Evolutionary conservation across 2,329 filamentous ascomycete species (phyloP), one percentile per base, ranked within the genome.

Genomic region (Fusarium hainanense): DNA sequence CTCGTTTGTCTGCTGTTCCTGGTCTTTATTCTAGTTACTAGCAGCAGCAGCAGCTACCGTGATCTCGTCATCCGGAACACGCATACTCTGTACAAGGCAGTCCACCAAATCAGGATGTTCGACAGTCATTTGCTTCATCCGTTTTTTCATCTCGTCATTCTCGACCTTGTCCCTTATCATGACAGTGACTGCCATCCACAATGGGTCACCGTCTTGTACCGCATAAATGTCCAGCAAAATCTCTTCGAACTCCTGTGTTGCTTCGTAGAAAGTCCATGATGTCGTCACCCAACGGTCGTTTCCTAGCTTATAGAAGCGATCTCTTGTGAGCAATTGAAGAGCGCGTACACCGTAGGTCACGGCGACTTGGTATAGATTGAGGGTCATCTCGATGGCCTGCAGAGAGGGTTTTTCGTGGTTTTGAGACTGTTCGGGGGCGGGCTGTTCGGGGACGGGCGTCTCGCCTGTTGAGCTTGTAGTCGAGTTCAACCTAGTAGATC

Each of bases 351-450:
- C 68, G 63, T 77, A 82, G 54, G 78, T 79, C 50, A 79, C 75
- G 0, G 80, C 81, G 51, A 80, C 76, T 40, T 76, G 55, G 72
- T 79, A 82, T 21, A 80, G 61, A 0, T 68, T 65, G 8, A 77
- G 49, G 16, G 68, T 52, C 10, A 77, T 64, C 1, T 62, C 55
- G 2, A 11, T 37, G 9, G 34, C 18, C 6, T 37, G 34, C 18
- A 37, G 18, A n/a, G 34, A 18, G 34, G 34, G 34, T 3, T n/a
- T 37, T 12, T n/a, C 18, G 2, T 32, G 14, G 18, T 11, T n/a
- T 18, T 34, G 34, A 12, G 3, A 16, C 34, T 37, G 10, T 34
- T 14, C n/a, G n/a, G n/a, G n/a, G n/a, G n/a, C n/a, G n/a, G 9
- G 34, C 34, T 37, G 34, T 34, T 14, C 13, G 8, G 14, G 8